A percentile compares a stretch with the other conserved stretches of the same genome.
Evolutionary conservation across 108 stramenopile genomes (phyloP).

Genomic region (Pseudonitzschia pungens): DNA sequence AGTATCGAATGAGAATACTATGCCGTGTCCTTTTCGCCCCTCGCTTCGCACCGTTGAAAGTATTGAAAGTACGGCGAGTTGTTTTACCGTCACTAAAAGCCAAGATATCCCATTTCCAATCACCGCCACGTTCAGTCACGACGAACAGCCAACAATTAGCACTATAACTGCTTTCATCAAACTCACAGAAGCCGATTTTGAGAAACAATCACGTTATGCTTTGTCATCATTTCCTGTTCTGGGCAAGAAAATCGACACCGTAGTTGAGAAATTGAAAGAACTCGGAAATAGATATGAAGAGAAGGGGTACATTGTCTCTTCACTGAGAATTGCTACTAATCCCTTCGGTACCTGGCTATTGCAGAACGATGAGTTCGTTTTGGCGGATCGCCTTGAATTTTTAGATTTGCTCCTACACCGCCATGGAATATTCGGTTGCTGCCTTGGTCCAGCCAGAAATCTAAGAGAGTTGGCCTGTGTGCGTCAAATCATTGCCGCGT

Average conservation of each 20-base stretch:
- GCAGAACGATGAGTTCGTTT: constrained; percentile 2
- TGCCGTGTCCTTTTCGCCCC: no score
- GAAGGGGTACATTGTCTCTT: constrained; percentile 72
- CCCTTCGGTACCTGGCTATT: constrained; percentile 79
- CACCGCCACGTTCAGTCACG: neutral
- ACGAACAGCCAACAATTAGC: constrained; percentile 32
- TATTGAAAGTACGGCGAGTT: neutral
- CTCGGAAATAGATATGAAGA: constrained; percentile 17
- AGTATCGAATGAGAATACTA: no score
- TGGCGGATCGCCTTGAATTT: constrained; percentile 29
- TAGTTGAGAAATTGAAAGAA: constrained; percentile 6
- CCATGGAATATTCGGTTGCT: constrained; percentile 59
- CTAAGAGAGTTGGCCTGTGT: constrained; percentile 36
- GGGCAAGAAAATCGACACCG: constrained; percentile 11
- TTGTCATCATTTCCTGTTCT: neutral
- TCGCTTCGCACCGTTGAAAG: neutral
- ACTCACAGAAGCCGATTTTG: constrained; percentile 38
- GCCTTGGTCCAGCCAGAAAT: constrained; percentile 62
- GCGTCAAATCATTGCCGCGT: constrained; percentile 40
- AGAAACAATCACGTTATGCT: neutral
- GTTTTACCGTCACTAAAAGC: neutral
- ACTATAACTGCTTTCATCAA: constrained; percentile 54
- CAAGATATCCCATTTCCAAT: neutral
- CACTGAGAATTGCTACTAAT: constrained; percentile 85
- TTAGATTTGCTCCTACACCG: constrained; percentile 40